Evolutionary conservation across 1,139 yeast species (phyloP), one percentile per base, ranked within the genome.

Genomic region (Cylindricascospora bacillispora): DNA sequence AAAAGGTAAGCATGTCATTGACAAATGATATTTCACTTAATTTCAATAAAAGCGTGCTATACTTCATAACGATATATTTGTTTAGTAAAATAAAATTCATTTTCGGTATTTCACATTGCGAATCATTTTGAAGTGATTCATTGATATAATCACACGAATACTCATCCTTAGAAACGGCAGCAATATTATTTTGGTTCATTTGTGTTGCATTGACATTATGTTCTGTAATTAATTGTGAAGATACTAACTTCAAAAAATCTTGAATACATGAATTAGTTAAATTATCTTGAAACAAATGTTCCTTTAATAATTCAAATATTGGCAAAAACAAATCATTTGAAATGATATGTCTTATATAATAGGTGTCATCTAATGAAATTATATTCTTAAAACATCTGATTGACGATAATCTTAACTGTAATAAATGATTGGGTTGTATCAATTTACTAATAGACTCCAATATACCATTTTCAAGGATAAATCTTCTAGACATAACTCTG

Each of bases 221-320:
- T n/a, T n/a, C n/a, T n/a, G n/a, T n/a, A n/a, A n/a, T n/a, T n/a
- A n/a, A n/a, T n/a, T n/a, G n/a, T n/a, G n/a, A n/a, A n/a, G n/a
- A n/a, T 2, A 81, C 54, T 3, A 65, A 54, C 40, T 73, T 78
- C 31, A 83, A 57, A 24, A 86, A 60, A 44, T 80, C 89, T 31
- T 85, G 60, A 40, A 92, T 70, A 3, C 92, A 67, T 0, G 95
- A 82, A 45, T 73, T 80, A 2, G 81, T 67, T 36, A 86, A 59
- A 45, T 75, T 79, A 47, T 78, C 73, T 26, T 59, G 57, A 23
- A 63, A 57, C 13, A 67, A 62, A 13, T 71, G 67, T n/a, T 60
- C 63, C 13, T 58, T 57, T 36, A 81, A 62, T 33, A 73, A 59
- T 1, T 52, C 51, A 38, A 80, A 65, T 23, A 75, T 62, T 24